Base-by-base conservation (phyloP, 2,329 filamentous ascomycete species). In the Aspergillus vadensis region DNA sequence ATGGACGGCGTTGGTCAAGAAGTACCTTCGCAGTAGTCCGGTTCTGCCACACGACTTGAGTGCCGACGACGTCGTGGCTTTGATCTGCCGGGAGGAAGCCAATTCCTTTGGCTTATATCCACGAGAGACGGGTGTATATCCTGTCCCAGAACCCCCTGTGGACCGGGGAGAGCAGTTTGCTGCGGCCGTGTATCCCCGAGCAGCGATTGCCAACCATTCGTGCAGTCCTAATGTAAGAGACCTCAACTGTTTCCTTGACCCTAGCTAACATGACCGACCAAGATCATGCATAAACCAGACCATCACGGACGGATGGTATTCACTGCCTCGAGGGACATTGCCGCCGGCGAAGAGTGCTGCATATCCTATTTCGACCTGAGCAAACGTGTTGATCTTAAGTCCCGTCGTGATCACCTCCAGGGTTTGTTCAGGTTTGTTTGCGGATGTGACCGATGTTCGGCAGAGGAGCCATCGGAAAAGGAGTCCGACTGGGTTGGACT, bases 341-440 rank as follows among this genome's bases (percentile, higher is more conserved):
- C 60, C 1, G 50, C 67, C 0, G 72, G 69, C 1, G 70, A 74
- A 36, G 72, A 74, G 63, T 74, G 72, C 53, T 74, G 72, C 41
- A 74, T 74, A 32, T 68, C 72, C 0, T 74, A 74, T 38, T 74
- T 74, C 43, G 72, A 74, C 32, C 30, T 74, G 23, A 67, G 67
- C 2, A 57, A 66, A 44, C 57, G 64, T 32, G 61, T 56, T 1
- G 64, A 67, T 15, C 39, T 72, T 2, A 48, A 49, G 15, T 61
- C 61, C 2, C 69, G 72, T 5, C 63, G 71, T 4, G 65, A 66
- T 0, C 69, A 70, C 63, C 62, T 74, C 3, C 65, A 65, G 17
- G 61, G 55, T 4, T 66, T 70, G 0, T 74, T 74, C 25, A 61
- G 67, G n/a, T 74, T 74, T 38, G 50, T 68, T 1, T 74, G 72